Percentiles rank a stretch among this genome's conserved stretches.
Evolutionary conservation across 768 basidiomycete genomes (phyloP).

Genomic region (Collybia mongolica): DNA sequence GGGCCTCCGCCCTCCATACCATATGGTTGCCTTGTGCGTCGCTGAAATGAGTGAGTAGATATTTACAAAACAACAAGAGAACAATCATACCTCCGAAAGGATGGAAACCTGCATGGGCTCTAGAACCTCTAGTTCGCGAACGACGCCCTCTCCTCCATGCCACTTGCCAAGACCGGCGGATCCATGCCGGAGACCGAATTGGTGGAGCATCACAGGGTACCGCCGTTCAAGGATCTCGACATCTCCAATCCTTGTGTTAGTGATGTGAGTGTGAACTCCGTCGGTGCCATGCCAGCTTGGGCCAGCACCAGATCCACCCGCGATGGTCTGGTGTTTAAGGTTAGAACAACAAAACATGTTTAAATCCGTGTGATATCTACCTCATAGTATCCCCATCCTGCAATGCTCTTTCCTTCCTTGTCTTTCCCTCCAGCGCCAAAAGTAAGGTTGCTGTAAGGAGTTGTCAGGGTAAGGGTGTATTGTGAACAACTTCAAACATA

Average conservation of each 20-base stretch:
- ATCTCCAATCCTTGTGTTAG: conserved; percentile 91
- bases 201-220: conserved; percentile 88
- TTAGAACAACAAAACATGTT: conserved; percentile 8
- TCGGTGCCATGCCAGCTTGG: conserved; percentile 89
- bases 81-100: conserved; percentile 66
- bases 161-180: conserved; percentile 73
- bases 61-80: not conserved
- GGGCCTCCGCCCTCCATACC: conserved; percentile 79
- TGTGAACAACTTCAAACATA: conserved; percentile 31
- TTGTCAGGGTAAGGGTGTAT: conserved; percentile 5
- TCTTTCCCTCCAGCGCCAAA: conserved; percentile 90
- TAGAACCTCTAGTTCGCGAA: conserved; percentile 80
- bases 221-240: conserved; percentile 92
- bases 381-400: conserved; percentile 92
- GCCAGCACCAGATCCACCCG: conserved; percentile 91
- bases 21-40: conserved; percentile 84
- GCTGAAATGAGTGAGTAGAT: conserved; percentile 34
- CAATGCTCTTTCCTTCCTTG: conserved; percentile 66
- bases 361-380: conserved; percentile 27
- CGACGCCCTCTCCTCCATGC: conserved; percentile 81
- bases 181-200: conserved; percentile 71
- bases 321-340: conserved; percentile 66
- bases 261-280: conserved; percentile 92
- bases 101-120: conserved; percentile 86
- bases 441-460: conserved; percentile 67